Base-by-base conservation (phyloP, 768 basidiomycete species). In the Pisolithus orientalis region DNA sequence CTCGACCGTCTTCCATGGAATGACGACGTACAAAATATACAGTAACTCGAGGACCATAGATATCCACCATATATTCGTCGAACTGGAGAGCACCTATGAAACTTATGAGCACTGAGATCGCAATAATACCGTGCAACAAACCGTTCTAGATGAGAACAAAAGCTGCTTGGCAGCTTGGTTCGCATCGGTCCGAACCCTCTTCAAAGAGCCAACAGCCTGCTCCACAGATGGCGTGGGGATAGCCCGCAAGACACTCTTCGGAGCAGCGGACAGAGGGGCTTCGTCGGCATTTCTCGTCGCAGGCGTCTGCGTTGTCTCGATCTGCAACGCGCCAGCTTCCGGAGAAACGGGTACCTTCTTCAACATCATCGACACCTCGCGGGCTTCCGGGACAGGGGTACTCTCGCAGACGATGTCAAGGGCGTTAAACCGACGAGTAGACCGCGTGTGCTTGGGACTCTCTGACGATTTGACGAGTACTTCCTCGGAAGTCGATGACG, bases 11-110 rank as follows among this genome's bases (percentile, higher is more conserved):
- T 71, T 65, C 80, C 81, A 85, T 0, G 84, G 83, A 47, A 83
- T 71, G 24, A 83, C 70, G 11, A 63, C 66, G 44, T 69, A 71
- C 14, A 85, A 59, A 38, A 87, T 70, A 55, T 77, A 80, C 1
- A 80, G 17, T 6, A 85, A 61, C 61, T 87, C 86, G 16, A 74
- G 57, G 8, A 81, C 48, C 6, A 77, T 74, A 0, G 81, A 82
- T 40, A 82, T 54, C 17, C 73, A 72, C 72, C 78, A 82, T 42
- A 87, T 80, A 53, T 83, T 82, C 37, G 71, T 72, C 1, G 85
- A 80, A 56, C 80, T 80, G n/a, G 86, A 87, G 9, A 86, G 70
- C 49, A 80, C 78, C 85, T 75, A 42, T 8, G 21, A 40, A 53
- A 51, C 10, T 21, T 32, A 43, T 62, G 29, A 57, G 31, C 24